Evolutionary conservation across 257 asterid genomes (phyloP), one percentile per base, ranked within the genome.

Genomic region (Handroanthus guayacan): DNA sequence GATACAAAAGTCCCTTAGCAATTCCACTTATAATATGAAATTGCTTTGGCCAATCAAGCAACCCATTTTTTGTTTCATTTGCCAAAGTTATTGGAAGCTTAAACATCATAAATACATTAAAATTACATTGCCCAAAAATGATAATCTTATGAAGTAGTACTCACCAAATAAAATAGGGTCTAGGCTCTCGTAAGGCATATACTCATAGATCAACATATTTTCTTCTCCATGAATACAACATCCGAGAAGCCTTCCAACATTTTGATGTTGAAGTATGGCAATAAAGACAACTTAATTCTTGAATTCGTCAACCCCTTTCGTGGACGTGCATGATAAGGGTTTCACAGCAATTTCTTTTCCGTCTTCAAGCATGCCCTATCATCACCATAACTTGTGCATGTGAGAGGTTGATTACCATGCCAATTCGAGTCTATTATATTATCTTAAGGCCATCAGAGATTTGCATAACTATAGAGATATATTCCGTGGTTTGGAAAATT

Each of bases 261-360:
- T 85, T 2, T 79, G 70, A 63, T 85, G 87, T 44, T 82, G 84
- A 80, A 85, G 87, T 48, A 80, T 80, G 4, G 85, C 77, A 3
- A 82, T 78, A 8, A 71, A 69, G 56, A 71, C 70, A 0, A 82
- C 74, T 69, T 85, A 85, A 47, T 82, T 85, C 72, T 63, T 80
- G 48, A 85, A 85, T 68, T 85, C 87, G 9, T 17, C 43, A 0
- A 78, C 72, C 39, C 89, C 89, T 79, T 86, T 83, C 56, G n/a
- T 10, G 4, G 89, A 79, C 75, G 70, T 50, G 17, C 76, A 14
- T 3, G 86, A 81, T 2, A 83, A 66, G 34, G 76, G 37, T 50
- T 82, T 85, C 9, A 85, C 78, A 11, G 87, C 89, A 37, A 86
- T 56, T 37, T 81, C 73, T 69, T 86, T 81, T 6, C 84, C 87